Base-by-base conservation (phyloP, 129 eudicot genomes). In the Centaurea solstitialis region DNA sequence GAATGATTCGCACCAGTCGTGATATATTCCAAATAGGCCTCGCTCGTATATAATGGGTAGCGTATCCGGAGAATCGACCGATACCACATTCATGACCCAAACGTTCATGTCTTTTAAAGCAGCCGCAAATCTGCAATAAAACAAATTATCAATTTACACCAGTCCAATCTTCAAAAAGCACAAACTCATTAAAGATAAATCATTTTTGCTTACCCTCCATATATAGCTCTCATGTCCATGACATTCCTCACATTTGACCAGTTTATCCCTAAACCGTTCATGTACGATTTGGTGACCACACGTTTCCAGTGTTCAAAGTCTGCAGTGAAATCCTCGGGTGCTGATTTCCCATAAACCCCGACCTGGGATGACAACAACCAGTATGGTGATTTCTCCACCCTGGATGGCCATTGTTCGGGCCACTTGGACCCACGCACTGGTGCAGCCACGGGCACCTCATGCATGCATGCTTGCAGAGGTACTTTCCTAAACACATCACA, bases 341-440 rank as follows among this genome's bases (percentile, higher is more conserved):
- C 97, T 8, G 98, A 85, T 89, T 95, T 92, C 20, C 99, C 99
- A 62, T 95, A 95, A 50, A 95, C 98, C 75, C 99, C 99, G 70
- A 87, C 90, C 75, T 95, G 94, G 21, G 98, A 86, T 39, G 88
- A 79, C 61, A 82, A 75, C 79, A 93, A 81, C 98, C 98, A 93
- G 78, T 93, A 93, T 47, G 98, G 98, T 70, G 86, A 15, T 67
- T 89, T 87, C 72, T 40, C 87, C 61, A 83, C 80, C 74, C 97
- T 87, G 20, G 83, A 81, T 23, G 98, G 91, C 98, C 98, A 93
- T 77, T 84, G 75, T 80, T 89, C 93, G 8, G 98, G 97, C 97
- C 92, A 93, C 50, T 83, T 87, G 41, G 97, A 77, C 47, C 98
- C 98, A 21, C 98, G 91, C 53, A 79, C 90, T 8, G 82, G 8